Base-by-base conservation (phyloP, 164 flowering plant species). In the Liriodendron chinense region DNA sequence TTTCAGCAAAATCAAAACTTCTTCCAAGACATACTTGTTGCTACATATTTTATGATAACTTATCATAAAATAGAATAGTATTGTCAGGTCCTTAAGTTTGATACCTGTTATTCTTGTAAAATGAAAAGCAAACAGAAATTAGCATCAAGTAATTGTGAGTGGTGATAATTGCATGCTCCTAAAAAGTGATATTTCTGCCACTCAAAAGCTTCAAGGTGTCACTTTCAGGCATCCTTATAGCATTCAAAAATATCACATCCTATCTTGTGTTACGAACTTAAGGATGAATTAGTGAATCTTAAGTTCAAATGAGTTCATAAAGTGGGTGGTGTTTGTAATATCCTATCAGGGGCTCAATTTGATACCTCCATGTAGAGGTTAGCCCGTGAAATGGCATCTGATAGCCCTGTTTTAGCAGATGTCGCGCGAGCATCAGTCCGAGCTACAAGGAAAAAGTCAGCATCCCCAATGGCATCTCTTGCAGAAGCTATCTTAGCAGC, bases 391-490 rank as follows among this genome's bases (percentile, higher is more conserved):
- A 82, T 79, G 64, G 82, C 84, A 16, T 82, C 84, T 34, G 75
- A 62, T 2, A 82, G 79, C 50, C 82, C 82, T 18, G 71, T 75
- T 72, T 72, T 75, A 14, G 76, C 77, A 23, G 74, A 71, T 18
- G 78, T 76, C 28, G 84, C 72, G 21, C 84, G 79, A 64, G 84
- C 84, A 82, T 82, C 84, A 62, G 84, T 82, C 48, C 80, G 79
- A 12, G 84, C 82, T 21, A 82, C 79, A 62, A 82, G 80, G 73
- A 82, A 82, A 47, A 82, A 79, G 72, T 82, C 84, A 63, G 84
- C 47, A 71, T 82, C 73, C 67, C 84, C 78, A 74, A 82, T 82
- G 47, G 80, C 82, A 74, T 82, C 78, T 72, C 84, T 79, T 13
- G 84, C 84, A 12, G 84, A 72, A 69, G 82, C 80, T 49, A 82